Evolutionary conservation across 352 stramenopile species (phyloP).

Genomic region (Pythium rishiriense): DNA sequence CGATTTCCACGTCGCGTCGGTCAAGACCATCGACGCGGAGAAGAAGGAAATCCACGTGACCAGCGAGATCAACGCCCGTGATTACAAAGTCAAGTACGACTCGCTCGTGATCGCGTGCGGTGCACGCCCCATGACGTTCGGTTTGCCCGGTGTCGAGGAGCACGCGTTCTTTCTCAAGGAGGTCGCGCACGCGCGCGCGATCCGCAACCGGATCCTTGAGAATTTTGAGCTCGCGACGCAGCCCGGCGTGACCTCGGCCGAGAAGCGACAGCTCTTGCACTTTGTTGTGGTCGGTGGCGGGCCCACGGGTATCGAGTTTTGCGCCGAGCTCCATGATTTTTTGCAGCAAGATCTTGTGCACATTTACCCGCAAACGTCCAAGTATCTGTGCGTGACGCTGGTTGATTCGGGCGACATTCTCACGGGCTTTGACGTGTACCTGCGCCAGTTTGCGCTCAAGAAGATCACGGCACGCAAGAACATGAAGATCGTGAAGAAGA

Average conservation of each 20-base stretch:
- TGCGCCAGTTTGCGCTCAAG: slow-evolving; percentile 69
- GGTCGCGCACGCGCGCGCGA: slow-evolving; percentile 91
- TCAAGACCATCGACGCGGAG: slow-evolving; percentile 77
- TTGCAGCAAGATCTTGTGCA: slow-evolving; percentile 89
- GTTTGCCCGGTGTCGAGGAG: slow-evolving; percentile 86
- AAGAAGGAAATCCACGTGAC: slow-evolving; percentile 74
- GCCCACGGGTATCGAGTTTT: slow-evolving; percentile 95
- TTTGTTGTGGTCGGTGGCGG: slow-evolving; percentile 98
- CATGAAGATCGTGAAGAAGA: slow-evolving; percentile 82
- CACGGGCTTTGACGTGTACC: slow-evolving; percentile 63
- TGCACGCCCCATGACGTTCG: slow-evolving; percentile 95
- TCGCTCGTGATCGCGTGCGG: slow-evolving; percentile 92
- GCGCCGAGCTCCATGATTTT: slow-evolving; percentile 95
- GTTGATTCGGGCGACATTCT: slow-evolving; percentile 75
- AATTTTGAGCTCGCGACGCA: slow-evolving; percentile 96
- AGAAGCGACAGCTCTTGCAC: slow-evolving; percentile 91
- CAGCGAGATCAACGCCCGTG: slow-evolving; percentile 50
- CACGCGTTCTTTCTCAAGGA: slow-evolving; percentile 98
- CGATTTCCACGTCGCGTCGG: slow-evolving; percentile 74
- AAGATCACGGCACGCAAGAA: slow-evolving; percentile 82
- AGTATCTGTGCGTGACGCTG: slow-evolving; percentile 67
- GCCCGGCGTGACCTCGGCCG: slow-evolving; percentile 74
- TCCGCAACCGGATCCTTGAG: slow-evolving; percentile 75
- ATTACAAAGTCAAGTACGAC: slow-evolving; percentile 92
- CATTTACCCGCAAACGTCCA: slow-evolving; percentile 76